Percentiles rank a stretch among this genome's conserved stretches.
Conservation (phyloP, 371 early-diverging fungal species). For the Dichotomocladium elegans region DNA sequence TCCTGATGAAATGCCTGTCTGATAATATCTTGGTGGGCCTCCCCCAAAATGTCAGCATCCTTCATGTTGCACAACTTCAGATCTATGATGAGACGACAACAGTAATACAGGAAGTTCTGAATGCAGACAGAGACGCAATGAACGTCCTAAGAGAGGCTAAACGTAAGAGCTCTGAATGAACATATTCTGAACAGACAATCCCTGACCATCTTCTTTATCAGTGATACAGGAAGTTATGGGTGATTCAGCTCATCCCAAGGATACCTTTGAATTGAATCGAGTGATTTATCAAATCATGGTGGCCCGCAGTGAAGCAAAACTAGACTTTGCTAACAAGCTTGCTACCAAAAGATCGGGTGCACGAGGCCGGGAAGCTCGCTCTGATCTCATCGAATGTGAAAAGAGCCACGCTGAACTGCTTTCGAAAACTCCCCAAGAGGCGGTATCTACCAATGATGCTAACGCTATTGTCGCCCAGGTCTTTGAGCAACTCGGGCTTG, state of each 20-base stretch:
- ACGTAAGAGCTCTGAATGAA: slow-evolving; percentile 15
- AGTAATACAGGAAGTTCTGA: slow-evolving; percentile 68
- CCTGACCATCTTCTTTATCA: not conserved
- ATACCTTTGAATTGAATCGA: slow-evolving; percentile 17
- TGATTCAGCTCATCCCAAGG: slow-evolving; percentile 1
- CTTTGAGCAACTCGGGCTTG: slow-evolving; percentile 34
- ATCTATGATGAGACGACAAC: slow-evolving; percentile 42
- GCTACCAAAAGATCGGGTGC: slow-evolving; percentile 78
- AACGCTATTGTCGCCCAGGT: slow-evolving; percentile 57
- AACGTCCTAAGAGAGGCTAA: slow-evolving; percentile 26
- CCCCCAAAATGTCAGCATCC: slow-evolving; percentile 70
- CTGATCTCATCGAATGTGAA: slow-evolving; percentile 48
- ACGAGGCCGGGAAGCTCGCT: slow-evolving; percentile 74
- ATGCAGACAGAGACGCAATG: slow-evolving; percentile 61
- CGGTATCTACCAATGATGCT: slow-evolving; percentile 50
- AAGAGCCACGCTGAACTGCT: slow-evolving; percentile 40
- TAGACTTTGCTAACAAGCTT: slow-evolving; percentile 53
- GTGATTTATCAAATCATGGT: slow-evolving; percentile 29
- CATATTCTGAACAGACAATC: not conserved
- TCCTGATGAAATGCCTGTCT: slow-evolving; percentile 72
- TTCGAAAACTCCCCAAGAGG: slow-evolving; percentile 29
- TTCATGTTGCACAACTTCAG: slow-evolving; percentile 76
- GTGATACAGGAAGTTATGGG: slow-evolving; percentile 43
- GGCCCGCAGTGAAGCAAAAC: slow-evolving; percentile 28
- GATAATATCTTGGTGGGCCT: slow-evolving; percentile 73